Conservation (phyloP, 1,284 basidiomycete species). For the Microbotryum violaceum region DNA sequence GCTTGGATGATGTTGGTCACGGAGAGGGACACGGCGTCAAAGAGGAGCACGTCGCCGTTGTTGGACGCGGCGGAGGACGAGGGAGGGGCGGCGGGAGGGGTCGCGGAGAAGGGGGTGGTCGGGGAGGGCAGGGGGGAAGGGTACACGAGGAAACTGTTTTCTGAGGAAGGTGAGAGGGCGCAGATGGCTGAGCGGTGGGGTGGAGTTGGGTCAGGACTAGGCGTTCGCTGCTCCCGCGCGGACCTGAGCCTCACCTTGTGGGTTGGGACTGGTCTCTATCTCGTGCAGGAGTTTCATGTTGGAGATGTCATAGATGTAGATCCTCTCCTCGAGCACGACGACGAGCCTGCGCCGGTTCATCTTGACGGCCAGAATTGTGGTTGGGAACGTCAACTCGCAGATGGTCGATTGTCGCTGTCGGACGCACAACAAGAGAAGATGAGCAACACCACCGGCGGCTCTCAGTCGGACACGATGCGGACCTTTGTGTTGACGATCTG, state of each 20-base stretch:
- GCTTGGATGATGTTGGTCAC: constrained; percentile 95
- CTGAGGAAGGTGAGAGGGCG: constrained; percentile 89
- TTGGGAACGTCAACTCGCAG: constrained; percentile 95
- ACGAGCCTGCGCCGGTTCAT: constrained; percentile 93
- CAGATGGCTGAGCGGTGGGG: constrained; percentile 62
- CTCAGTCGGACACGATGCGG: not conserved
- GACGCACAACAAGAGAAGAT: not conserved
- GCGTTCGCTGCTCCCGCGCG: not conserved
- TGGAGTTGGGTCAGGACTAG: not conserved
- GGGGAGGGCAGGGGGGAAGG: constrained; percentile 87
- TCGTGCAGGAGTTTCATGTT: constrained; percentile 98
- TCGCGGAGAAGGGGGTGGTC: constrained; percentile 51
- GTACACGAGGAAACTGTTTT: constrained; percentile 90
- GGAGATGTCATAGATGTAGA: constrained; percentile 97
- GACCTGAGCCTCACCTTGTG: constrained; percentile 57
- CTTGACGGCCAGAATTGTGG: constrained; percentile 90
- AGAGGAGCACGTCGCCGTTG: constrained; percentile 81
- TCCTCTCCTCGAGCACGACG: constrained; percentile 89
- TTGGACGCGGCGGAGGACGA: constrained; percentile 47
- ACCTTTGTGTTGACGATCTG: constrained; percentile 99
- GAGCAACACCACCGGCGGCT: not conserved
- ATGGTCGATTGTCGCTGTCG: constrained; percentile 90
- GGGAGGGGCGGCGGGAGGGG: constrained; percentile 44
- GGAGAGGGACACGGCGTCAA: constrained; percentile 82
- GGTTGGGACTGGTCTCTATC: constrained; percentile 93